A percentile compares a stretch with the other conserved stretches of the same genome.
phyloP scores from a whole-genome alignment of 75 land plant genomes.

The Picea sitchensis region DNA sequence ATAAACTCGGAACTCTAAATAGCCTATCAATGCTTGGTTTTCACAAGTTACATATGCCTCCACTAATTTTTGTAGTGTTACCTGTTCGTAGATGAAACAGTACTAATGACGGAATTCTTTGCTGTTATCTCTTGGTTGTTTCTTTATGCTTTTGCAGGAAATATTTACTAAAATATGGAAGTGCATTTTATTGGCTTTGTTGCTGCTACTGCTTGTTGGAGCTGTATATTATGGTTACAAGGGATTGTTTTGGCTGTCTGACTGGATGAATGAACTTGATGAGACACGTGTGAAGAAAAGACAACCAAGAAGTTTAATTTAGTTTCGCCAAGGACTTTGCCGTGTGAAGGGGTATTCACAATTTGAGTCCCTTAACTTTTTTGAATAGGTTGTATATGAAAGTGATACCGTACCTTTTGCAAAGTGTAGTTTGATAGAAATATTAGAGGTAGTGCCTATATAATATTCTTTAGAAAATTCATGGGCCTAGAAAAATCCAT shows the following conservation, averaged over 20 bases:
- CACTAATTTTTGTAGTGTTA: neutral
- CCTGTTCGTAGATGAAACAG: neutral
- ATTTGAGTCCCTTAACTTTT: no score
- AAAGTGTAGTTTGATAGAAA: no score
- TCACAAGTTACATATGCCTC: neutral
- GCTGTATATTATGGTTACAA: conserved; percentile 52
- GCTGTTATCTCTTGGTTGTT: neutral
- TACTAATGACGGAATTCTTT: neutral
- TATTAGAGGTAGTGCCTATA: no score
- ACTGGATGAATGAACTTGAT: conserved; percentile 88
- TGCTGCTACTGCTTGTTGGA: conserved; percentile 29
- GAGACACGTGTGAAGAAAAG: conserved; percentile 29
- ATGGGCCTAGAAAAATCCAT: no score
- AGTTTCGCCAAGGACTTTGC: no score
- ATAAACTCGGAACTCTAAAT: neutral
- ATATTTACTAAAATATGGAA: conserved; percentile 19
- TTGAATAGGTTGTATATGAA: no score
- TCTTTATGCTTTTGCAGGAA: conserved; percentile 41
- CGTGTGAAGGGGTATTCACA: no score
- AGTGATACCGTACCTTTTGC: no score
- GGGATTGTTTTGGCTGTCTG: conserved; percentile 65
- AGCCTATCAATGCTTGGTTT: neutral
- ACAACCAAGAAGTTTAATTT: no score
- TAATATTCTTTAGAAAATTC: no score
- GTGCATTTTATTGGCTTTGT: conserved; percentile 23